phyloP scores from a whole-genome alignment of 192 early-diverging fungal genomes.

The Mortierella antarctica region DNA sequence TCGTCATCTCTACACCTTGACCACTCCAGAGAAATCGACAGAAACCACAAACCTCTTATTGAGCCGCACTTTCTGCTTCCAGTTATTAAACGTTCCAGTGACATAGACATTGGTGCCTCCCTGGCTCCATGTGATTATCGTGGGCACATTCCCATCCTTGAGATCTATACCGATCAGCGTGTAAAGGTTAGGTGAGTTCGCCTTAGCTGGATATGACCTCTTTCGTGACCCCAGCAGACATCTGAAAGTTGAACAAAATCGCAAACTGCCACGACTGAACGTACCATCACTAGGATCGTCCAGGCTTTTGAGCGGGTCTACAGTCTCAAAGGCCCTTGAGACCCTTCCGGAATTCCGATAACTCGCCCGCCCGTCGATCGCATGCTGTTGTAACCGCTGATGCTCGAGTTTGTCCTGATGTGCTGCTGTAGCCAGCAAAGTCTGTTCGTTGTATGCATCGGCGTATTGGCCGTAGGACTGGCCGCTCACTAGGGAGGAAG shows the following conservation, averaged over 20 bases:
- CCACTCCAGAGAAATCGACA: too few relatives aligned
- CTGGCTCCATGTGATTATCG: constrained; percentile 90
- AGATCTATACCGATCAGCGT: neutral
- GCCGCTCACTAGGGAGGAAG: constrained; percentile 30
- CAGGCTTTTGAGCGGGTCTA: constrained; percentile 44
- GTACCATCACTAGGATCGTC: constrained; percentile 29
- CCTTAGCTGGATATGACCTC: neutral
- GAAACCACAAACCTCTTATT: constrained; percentile 57
- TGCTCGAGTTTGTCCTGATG: constrained; percentile 48
- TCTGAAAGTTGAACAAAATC: neutral
- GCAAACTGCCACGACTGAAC: neutral
- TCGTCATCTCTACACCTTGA: too few relatives aligned
- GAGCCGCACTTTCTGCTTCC: constrained; percentile 93
- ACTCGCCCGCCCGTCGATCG: constrained; percentile 37
- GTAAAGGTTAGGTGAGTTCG: neutral
- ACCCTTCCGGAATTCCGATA: constrained; percentile 50
- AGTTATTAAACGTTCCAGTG: constrained; percentile 97
- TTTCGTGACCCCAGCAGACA: neutral
- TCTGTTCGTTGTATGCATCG: constrained; percentile 43
- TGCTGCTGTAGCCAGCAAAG: constrained; percentile 38
- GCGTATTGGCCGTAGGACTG: constrained; percentile 28
- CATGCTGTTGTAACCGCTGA: constrained; percentile 23
- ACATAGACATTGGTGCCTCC: constrained; percentile 89
- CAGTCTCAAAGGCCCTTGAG: constrained; percentile 37
- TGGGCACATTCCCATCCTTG: constrained; percentile 71